phyloP scores from a whole-genome alignment of 1,139 yeast species.

The Yamadazyma diospyri region DNA sequence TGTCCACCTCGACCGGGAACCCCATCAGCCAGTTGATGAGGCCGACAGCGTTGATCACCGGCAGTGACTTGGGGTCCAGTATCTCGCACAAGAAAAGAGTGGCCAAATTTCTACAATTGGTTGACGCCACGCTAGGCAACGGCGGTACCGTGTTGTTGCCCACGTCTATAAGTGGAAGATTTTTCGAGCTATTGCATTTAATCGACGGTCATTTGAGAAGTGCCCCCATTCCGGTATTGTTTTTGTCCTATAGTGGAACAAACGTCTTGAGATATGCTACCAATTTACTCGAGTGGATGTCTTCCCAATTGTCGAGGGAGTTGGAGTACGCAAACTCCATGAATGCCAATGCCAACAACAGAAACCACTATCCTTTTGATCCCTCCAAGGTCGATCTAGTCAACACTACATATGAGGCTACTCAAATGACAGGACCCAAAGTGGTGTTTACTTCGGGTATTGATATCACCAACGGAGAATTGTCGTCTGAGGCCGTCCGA shows the following conservation, averaged over 20 bases:
- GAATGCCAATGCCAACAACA: slow-evolving; percentile 25
- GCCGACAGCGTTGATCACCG: slow-evolving; percentile 84
- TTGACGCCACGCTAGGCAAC: slow-evolving; percentile 62
- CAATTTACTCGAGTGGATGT: slow-evolving; percentile 94
- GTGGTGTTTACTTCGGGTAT: slow-evolving; percentile 79
- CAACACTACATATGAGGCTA: slow-evolving; percentile 53
- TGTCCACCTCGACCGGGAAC: slow-evolving; percentile 41
- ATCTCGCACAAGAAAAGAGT: slow-evolving; percentile 63
- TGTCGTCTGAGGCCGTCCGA: slow-evolving; percentile 54
- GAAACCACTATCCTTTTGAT: slow-evolving; percentile 71
- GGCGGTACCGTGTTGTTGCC: slow-evolving; percentile 83
- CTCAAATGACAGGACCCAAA: slow-evolving; percentile 64
- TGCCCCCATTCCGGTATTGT: slow-evolving; percentile 65
- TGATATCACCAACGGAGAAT: slow-evolving; percentile 63
- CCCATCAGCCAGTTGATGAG: slow-evolving; percentile 65
- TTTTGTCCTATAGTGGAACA: slow-evolving; percentile 76
- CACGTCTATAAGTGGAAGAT: slow-evolving; percentile 77
- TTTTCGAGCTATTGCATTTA: slow-evolving; percentile 72
- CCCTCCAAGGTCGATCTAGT: slow-evolving; percentile 60
- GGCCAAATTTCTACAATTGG: slow-evolving; percentile 60
- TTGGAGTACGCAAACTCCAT: slow-evolving; percentile 57
- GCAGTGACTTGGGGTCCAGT: slow-evolving; percentile 67
- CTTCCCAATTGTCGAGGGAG: slow-evolving; percentile 69
- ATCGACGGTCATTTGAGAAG: slow-evolving; percentile 59
- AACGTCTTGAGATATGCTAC: slow-evolving; percentile 80